These are phyloP conservation scores for Gracilaria gracilis DNA, from an alignment of 23 red algal species.

Conservation along the genomic window DNA sequence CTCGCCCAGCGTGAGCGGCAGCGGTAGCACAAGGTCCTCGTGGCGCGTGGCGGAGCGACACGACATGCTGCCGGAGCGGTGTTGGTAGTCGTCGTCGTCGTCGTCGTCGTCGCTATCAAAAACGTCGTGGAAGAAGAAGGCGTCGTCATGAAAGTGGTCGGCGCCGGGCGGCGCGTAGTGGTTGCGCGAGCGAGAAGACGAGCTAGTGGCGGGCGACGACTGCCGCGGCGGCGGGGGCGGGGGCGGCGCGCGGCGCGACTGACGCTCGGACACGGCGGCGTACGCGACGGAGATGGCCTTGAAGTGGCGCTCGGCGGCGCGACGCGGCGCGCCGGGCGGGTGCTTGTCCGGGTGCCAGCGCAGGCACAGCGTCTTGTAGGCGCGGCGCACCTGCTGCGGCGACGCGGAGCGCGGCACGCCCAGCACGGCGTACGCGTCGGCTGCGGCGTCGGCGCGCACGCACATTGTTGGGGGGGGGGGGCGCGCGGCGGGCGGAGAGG, in stretches of 20 bases:
- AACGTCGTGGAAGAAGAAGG: conserved; percentile 37
- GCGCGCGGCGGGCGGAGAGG: background rate
- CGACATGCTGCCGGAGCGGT: background rate
- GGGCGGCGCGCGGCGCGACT: background rate
- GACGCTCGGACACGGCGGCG: conserved; percentile 8
- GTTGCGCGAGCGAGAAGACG: background rate
- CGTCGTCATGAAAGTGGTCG: background rate
- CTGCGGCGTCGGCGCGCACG: background rate
- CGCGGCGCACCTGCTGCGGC: conserved; percentile 50
- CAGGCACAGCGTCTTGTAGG: conserved; percentile 53
- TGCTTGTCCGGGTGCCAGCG: conserved; percentile 72
- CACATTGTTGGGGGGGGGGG: background rate
- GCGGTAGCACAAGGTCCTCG: conserved; percentile 25
- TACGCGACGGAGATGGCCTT: conserved; percentile 55
- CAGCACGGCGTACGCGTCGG: conserved; percentile 30
- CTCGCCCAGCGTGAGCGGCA: conserved; percentile 47
- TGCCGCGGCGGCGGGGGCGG: background rate
- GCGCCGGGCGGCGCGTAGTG: background rate
- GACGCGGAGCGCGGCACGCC: conserved; percentile 37
- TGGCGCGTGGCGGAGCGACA: background rate
- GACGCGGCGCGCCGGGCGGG: conserved; percentile 39
- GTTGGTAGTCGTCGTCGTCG: background rate
- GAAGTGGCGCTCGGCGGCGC: conserved; percentile 38
- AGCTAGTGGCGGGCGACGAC: background rate
- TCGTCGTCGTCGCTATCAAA: conserved; percentile 24